A percentile compares a stretch with the other conserved stretches of the same genome.
phyloP scores from a whole-genome alignment of 257 asterid genomes.

The Solanum etuberosum region DNA sequence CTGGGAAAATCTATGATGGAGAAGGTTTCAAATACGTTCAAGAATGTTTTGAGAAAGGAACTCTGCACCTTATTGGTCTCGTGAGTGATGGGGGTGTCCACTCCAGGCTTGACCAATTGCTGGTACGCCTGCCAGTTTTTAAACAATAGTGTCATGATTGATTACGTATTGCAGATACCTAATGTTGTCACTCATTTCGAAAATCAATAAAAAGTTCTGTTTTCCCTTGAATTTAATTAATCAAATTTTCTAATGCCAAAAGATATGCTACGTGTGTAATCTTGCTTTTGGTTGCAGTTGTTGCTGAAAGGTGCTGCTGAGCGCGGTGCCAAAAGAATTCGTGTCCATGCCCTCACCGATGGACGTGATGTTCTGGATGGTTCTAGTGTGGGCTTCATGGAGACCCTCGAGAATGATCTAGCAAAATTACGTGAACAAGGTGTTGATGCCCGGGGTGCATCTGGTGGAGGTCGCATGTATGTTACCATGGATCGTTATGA shows the following conservation, averaged over 20 bases:
- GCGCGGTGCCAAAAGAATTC: slow-evolving; percentile 82
- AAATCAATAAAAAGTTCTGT: not conserved
- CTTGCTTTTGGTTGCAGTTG: slow-evolving; percentile 37
- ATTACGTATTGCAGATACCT: not conserved
- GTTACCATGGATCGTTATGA: slow-evolving; percentile 97
- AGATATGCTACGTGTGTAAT: not conserved
- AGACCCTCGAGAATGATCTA: slow-evolving; percentile 74
- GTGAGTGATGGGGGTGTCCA: slow-evolving; percentile 96
- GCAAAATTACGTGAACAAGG: slow-evolving; percentile 62
- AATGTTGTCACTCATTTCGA: not conserved
- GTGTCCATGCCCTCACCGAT: slow-evolving; percentile 83
- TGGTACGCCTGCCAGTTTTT: slow-evolving; percentile 25
- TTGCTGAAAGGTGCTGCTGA: slow-evolving; percentile 79
- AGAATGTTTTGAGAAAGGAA: slow-evolving; percentile 59
- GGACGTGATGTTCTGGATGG: slow-evolving; percentile 99
- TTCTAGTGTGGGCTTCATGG: slow-evolving; percentile 74
- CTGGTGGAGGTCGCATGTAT: slow-evolving; percentile 98
- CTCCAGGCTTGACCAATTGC: slow-evolving; percentile 77
- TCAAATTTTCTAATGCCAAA: not conserved
- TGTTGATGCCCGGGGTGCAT: slow-evolving; percentile 81
- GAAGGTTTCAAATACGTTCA: slow-evolving; percentile 70
- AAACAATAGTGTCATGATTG: not conserved
- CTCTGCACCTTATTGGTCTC: slow-evolving; percentile 82
- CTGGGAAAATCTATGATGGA: slow-evolving; percentile 73
- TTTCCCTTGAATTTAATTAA: not conserved